Base-by-base conservation (phyloP, 2,329 filamentous ascomycete species). In the Cordyceps militaris region DNA sequence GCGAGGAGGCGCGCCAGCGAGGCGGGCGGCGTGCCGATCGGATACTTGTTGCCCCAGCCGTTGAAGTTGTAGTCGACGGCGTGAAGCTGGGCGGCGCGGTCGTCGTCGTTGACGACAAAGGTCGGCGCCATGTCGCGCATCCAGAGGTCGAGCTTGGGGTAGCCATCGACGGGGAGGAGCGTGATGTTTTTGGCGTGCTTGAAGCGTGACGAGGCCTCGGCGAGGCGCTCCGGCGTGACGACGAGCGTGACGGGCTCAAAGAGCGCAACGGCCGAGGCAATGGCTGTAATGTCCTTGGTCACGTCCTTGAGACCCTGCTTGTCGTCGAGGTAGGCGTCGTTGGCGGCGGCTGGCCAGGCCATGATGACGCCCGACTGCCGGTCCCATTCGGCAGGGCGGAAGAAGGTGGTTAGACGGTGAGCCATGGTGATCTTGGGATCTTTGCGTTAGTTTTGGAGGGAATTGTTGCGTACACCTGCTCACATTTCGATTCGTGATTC, bases 41-140 rank as follows among this genome's bases (percentile, higher is more conserved):
- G 52, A 10, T 62, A 53, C 26, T 63, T 67, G 1, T 51, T 50
- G 0, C 68, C 68, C 68, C 68, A 70, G 43, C 64, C 62, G 26
- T 70, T 70, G 56, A 70, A 70, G 44, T 63, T 66, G 13, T 63
- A 61, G 21, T 64, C 61, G 11, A 69, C 55, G 5, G 63, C 67
- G 2, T 57, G 46, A 13, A 59, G 53, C 19, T 23, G 36, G 1
- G 34, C 43, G 3, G 53, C 56, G 19, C 57, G 47, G 6, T 13
- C 1, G 13, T 24, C 44, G 2, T 54, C 44, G 34, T 60, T 51
- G 9, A 50, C 19, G 19, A 65, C 64, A 52, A 67, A 63, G 0
- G 65, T 59, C 0, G 67, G 65, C 3, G 62, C 67, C 40, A 65
- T 62, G 55, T 70, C 67, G 6, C 68, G 63, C 43, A 67, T 61